Base-by-base conservation (phyloP, 1,284 basidiomycete species). In the Neolentinus lepideus region DNA sequence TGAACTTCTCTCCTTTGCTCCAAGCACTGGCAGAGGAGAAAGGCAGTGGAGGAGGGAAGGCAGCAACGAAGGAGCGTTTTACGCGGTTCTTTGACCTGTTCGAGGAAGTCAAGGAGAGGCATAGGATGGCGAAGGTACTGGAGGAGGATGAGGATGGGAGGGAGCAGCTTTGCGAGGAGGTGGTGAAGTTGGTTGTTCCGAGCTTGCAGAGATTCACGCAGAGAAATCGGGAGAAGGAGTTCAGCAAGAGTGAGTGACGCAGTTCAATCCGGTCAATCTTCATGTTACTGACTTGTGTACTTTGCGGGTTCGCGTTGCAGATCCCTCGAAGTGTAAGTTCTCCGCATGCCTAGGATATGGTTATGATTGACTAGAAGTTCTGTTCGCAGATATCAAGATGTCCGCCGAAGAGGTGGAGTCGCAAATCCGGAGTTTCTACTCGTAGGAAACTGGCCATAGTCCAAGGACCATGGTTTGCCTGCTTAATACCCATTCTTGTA, bases 1-100 rank as follows among this genome's bases (percentile, higher is more conserved):
- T 85, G 21, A 91, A 90, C 68, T 89, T 88, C 67, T 82, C 84
- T 2, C 84, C 86, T 6, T 71, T 92, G 45, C 80, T 91, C 73
- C 84, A 87, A 61, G 71, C 81, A 2, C 73, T 92, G 54, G 77
- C 78, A 26, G 88, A 91, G 54, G 84, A 83, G 56, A 82, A 81
- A 60, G 66, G 68, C 1, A 76, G 75, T 4, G 67, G 73, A 19
- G 63, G 60, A 11, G 67, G 70, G 29, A 84, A 81, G 66, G 75
- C 78, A 1, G 81, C 79, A 8, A 80, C 80, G 33, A 91, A 92
- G 70, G 90, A 91, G 70, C 88, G 85, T 68, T 88, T 89, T 65
- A 88, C 81, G 36, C 71, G 83, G 54, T 92, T 91, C 69, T 91
- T 84, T 61, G 87, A 90, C 61, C 65, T 88, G 29, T 69, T 91